Conservation (phyloP, 192 early-diverging fungal genomes). For the Allomyces arbusculus region DNA sequence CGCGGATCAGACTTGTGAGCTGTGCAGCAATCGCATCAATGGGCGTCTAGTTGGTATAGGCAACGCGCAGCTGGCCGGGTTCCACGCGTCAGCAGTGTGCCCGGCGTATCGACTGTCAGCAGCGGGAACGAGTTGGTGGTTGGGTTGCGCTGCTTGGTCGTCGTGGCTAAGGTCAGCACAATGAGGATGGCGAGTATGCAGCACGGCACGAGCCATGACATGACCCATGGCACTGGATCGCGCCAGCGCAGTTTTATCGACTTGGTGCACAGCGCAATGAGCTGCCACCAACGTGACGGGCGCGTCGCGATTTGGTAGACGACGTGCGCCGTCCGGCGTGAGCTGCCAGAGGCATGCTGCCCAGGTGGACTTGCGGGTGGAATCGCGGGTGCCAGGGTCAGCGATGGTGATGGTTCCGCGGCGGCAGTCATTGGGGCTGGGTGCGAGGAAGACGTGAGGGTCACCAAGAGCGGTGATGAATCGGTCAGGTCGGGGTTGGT, state of each 20-base stretch:
- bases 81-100: too few species aligned
- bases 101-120: too few species aligned
- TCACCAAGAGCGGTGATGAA: neutral
- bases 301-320: slow-evolving; percentile 9
- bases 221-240: too few species aligned
- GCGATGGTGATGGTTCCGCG: too few species aligned
- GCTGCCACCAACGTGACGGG: slow-evolving; percentile 8
- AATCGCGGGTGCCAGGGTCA: too few species aligned
- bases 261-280: slow-evolving; percentile 13
- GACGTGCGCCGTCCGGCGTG: slow-evolving; percentile 8
- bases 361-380: too few species aligned
- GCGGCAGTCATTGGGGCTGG: too few species aligned
- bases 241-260: slow-evolving; percentile 10
- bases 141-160: too few species aligned
- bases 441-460: slow-evolving; percentile 1
- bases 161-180: too few species aligned
- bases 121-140: too few species aligned
- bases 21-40: slow-evolving; percentile 14
- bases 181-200: too few species aligned
- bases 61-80: slow-evolving; percentile 12
- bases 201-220: neutral
- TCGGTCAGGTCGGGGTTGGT: too few species aligned
- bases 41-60: slow-evolving; percentile 11
- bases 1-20: slow-evolving; percentile 10
- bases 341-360: neutral